phyloP scores from a whole-genome alignment of 495 filamentous ascomycete species.

The Tuber calosporum region DNA sequence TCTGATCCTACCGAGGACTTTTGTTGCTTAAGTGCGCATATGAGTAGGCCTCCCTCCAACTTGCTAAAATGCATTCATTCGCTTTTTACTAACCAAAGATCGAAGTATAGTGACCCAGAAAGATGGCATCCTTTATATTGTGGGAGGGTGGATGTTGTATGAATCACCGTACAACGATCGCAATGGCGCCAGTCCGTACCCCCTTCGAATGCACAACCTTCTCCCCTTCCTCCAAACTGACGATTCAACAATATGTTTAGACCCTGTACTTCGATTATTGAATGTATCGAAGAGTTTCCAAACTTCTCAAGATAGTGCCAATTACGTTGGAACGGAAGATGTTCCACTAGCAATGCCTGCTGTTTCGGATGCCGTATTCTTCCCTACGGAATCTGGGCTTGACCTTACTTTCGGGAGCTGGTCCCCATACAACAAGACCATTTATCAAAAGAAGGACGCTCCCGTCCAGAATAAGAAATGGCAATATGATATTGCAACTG shows the following conservation, averaged over 20 bases:
- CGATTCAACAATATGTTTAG: neutral
- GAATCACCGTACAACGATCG: neutral
- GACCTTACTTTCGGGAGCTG: neutral
- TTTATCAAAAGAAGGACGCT: neutral
- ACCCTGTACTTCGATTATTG: slow-evolving; percentile 5
- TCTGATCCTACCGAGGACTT: neutral
- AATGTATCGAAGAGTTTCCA: neutral
- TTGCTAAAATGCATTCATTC: neutral
- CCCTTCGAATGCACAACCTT: too few species aligned
- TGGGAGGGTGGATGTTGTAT: neutral
- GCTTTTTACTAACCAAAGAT: neutral
- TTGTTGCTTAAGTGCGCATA: neutral
- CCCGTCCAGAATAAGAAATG: neutral
- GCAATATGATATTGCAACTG: neutral
- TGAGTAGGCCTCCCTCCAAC: neutral
- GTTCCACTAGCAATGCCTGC: neutral
- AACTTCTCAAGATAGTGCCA: neutral
- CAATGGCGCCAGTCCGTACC: slow-evolving; percentile 5
- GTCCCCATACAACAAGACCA: neutral
- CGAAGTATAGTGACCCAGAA: neutral
- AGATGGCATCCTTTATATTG: slow-evolving; percentile 6
- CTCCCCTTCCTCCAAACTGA: neutral
- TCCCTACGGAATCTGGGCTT: neutral
- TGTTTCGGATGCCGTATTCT: neutral
- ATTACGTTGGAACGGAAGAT: neutral